These are phyloP conservation scores for Salmacisia buchloeana DNA, from an alignment of 1,284 basidiomycete genomes.

Conservation along the genomic window DNA sequence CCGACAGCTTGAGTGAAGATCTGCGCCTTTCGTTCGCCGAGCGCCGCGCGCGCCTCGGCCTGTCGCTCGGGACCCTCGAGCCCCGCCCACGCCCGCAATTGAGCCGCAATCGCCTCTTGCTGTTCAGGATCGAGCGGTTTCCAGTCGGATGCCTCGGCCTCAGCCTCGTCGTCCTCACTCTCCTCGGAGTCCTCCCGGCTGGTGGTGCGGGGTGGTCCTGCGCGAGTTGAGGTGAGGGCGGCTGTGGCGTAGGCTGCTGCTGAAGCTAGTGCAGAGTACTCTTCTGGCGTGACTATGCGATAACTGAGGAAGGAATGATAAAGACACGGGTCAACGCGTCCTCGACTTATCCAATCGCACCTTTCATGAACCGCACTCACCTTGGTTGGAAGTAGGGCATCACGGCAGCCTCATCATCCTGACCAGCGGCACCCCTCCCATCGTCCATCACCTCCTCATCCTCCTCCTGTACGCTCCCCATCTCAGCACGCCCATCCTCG, in stretches of 20 bases:
- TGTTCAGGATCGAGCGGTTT: slow-evolving; percentile 25
- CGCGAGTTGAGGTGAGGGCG: slow-evolving; percentile 35
- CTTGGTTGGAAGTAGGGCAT: slow-evolving; percentile 30
- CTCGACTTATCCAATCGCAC: not conserved
- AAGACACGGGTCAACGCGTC: not conserved
- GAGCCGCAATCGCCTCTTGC: slow-evolving; percentile 30
- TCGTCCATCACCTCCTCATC: slow-evolving; percentile 18
- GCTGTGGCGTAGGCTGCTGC: slow-evolving; percentile 42
- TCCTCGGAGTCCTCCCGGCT: slow-evolving; percentile 7
- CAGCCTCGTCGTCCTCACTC: slow-evolving; percentile 7
- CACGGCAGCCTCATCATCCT: not conserved
- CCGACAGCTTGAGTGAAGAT: slow-evolving; percentile 19
- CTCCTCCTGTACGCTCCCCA: not conserved
- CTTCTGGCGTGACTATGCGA: slow-evolving; percentile 28
- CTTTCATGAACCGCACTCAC: slow-evolving; percentile 8
- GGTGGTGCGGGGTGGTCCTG: not conserved
- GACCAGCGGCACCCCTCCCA: not conserved
- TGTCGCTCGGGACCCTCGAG: slow-evolving; percentile 41
- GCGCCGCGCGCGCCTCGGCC: slow-evolving; percentile 26
- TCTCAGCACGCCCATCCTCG: not conserved
- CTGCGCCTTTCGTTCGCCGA: slow-evolving; percentile 31
- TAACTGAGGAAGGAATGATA: slow-evolving; percentile 10
- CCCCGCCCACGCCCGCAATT: slow-evolving; percentile 40
- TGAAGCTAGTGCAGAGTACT: slow-evolving; percentile 36
- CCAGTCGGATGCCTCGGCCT: slow-evolving; percentile 13